These are phyloP conservation scores for Fusarium sp. DNA, from an alignment of 2,329 filamentous ascomycete genomes.

Conservation along the genomic window DNA sequence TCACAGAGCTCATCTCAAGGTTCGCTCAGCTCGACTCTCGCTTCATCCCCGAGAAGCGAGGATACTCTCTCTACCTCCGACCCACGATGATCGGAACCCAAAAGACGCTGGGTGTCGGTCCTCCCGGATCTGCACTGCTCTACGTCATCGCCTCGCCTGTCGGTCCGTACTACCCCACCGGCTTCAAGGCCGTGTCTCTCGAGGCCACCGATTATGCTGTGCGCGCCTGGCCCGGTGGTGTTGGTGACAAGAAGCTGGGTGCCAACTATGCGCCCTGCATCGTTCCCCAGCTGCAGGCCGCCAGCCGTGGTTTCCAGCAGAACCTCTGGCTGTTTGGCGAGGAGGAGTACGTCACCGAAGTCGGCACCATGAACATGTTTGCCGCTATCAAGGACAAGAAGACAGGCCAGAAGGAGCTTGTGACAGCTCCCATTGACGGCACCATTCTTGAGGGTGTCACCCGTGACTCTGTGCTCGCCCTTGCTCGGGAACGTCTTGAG, in stretches of 20 bases:
- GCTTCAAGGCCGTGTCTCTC: slow-evolving; percentile 95
- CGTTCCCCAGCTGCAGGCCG: slow-evolving; percentile 92
- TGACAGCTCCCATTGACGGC: slow-evolving; percentile 95
- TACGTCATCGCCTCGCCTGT: slow-evolving; percentile 97
- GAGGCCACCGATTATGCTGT: slow-evolving; percentile 98
- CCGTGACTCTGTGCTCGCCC: slow-evolving; percentile 85
- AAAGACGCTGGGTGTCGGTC: slow-evolving; percentile 87
- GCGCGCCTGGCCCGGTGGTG: slow-evolving; percentile 96
- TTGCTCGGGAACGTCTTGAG: slow-evolving; percentile 83
- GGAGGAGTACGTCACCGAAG: slow-evolving; percentile 95
- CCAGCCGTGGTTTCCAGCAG: slow-evolving; percentile 92
- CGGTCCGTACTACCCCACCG: slow-evolving; percentile 96
- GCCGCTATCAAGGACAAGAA: slow-evolving; percentile 84
- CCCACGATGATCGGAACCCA: slow-evolving; percentile 98
- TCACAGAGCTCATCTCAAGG: slow-evolving; percentile 83
- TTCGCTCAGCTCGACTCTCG: slow-evolving; percentile 83
- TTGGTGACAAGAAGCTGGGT: slow-evolving; percentile 97
- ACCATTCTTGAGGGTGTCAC: slow-evolving; percentile 97
- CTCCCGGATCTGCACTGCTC: slow-evolving; percentile 90
- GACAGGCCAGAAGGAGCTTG: slow-evolving; percentile 88
- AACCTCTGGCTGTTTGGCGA: slow-evolving; percentile 98
- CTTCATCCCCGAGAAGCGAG: slow-evolving; percentile 86
- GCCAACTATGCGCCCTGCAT: slow-evolving; percentile 99
- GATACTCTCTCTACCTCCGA: slow-evolving; percentile 94
- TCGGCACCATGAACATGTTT: slow-evolving; percentile 99